Conservation (phyloP, 495 filamentous ascomycete species). For the Hypomontagnella submonticulosa region DNA sequence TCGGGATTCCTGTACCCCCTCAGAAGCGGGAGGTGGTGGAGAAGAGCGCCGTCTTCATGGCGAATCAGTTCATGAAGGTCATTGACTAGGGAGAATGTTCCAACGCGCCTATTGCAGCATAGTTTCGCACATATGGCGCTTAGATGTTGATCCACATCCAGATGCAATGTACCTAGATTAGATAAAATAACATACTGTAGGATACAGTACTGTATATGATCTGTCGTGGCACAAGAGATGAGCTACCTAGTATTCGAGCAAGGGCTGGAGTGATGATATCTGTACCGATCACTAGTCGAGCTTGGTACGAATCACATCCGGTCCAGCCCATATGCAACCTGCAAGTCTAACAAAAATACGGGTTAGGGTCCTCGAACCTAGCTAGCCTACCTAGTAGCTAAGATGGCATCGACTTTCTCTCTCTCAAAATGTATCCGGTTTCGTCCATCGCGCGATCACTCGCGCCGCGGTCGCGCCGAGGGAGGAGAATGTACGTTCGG, state of each 20-base stretch:
- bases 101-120: conserved; percentile 7
- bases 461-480: background rate
- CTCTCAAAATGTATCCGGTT: background rate
- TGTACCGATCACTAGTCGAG: conserved; percentile 5
- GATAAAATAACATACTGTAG: conserved; percentile 4
- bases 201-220: background rate
- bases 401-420: background rate
- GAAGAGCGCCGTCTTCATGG: conserved; percentile 34
- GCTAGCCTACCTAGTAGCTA: no score
- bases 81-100: conserved; percentile 37
- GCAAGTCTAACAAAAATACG: background rate
- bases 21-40: conserved; percentile 28
- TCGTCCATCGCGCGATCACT: conserved; percentile 6
- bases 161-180: conserved; percentile 25
- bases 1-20: conserved; percentile 17
- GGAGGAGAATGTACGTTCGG: conserved; percentile 1
- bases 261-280: conserved; percentile 23
- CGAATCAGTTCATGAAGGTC: conserved; percentile 48
- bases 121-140: conserved; percentile 11
- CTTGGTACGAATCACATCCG: conserved; percentile 25
- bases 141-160: conserved; percentile 18
- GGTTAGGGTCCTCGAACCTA: background rate
- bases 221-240: conserved; percentile 4
- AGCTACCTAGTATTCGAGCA: background rate
- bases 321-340: conserved; percentile 1